Conservation (phyloP, 352 stramenopile genomes). For the Phytophthora sansomeana region DNA sequence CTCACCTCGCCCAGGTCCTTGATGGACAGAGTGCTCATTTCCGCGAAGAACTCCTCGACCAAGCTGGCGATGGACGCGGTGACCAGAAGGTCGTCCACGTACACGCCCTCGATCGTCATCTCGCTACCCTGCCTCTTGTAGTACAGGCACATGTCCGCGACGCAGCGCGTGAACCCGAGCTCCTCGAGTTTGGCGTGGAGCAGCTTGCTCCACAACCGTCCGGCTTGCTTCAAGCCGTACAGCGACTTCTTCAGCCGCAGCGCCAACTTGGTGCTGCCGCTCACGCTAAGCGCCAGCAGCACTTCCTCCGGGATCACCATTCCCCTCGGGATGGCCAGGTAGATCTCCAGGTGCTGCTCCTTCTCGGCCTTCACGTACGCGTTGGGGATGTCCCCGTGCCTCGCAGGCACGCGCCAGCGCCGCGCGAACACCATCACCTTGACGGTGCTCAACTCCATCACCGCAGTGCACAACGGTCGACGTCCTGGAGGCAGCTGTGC, state of each 20-base stretch:
- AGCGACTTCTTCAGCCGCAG: constrained; percentile 14
- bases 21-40: constrained; percentile 22
- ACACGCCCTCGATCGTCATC: constrained; percentile 21
- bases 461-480: too few species aligned
- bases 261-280: not conserved
- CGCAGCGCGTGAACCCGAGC: constrained; percentile 24
- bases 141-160: constrained; percentile 41
- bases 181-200: constrained; percentile 23
- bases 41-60: constrained; percentile 16
- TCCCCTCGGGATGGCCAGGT: constrained; percentile 25
- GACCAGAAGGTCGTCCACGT: constrained; percentile 42
- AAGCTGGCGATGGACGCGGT: constrained; percentile 11
- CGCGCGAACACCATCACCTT: not conserved
- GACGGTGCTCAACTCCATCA: not conserved
- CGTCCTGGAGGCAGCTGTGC: too few species aligned
- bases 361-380: constrained; percentile 37
- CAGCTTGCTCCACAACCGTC: constrained; percentile 21
- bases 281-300: not conserved
- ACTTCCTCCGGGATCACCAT: constrained; percentile 1
- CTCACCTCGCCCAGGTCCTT: constrained; percentile 35
- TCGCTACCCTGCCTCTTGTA: not conserved
- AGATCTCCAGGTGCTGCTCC: constrained; percentile 36
- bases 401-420: too few species aligned
- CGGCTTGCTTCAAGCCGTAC: constrained; percentile 15
- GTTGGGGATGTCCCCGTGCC: constrained; percentile 8